Evolutionary conservation across 768 basidiomycete species (phyloP), one percentile per base, ranked within the genome.

Genomic region (Guyanaporus albipodus): DNA sequence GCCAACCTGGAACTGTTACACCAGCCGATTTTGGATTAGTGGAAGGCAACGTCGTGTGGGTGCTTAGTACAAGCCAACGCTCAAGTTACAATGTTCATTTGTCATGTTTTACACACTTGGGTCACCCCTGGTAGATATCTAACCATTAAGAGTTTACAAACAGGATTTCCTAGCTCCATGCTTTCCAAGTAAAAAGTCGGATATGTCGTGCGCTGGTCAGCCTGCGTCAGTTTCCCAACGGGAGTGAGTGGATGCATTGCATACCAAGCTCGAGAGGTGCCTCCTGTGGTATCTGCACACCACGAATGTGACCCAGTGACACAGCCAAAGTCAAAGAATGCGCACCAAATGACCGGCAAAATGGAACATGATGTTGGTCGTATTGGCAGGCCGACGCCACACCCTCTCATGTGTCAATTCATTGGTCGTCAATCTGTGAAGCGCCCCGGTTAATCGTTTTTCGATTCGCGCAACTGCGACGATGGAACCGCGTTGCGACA

Each of bases 201-300:
- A 58, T 22, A 66, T 31, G 26, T 67, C 59, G 21, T 42, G 54
- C 8, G 64, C 64, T 63, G 19, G 4, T 18, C 17, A 32, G 21
- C 4, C 22, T 18, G 2, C n/a, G 14, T 55, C 46, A 46, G 18
- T 21, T 17, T 19, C 33, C 15, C 6, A 17, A 31, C 32, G 5
- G 27, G 9, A 3, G n/a, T 1, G 29, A 31, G 11, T 21, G 9
- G 7, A 14, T 18, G 12, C 4, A 10, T 29, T 8, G 52, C 60
- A 7, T n/a, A 66, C 64, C 66, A 8, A 67, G 59, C 24, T 66
- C 63, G 18, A 46, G 18, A 6, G 64, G 66, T 2, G 61, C 57
- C 35, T 66, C 66, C 10, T 66, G 64, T 2, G 53, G 53, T 21
- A 66, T 55, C 64, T 67, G 26, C 39, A 23, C 8, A 4, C 32